These are phyloP conservation scores for Phytophthora niederhauseri DNA, from an alignment of 352 stramenopile genomes.

Conservation along the genomic window DNA sequence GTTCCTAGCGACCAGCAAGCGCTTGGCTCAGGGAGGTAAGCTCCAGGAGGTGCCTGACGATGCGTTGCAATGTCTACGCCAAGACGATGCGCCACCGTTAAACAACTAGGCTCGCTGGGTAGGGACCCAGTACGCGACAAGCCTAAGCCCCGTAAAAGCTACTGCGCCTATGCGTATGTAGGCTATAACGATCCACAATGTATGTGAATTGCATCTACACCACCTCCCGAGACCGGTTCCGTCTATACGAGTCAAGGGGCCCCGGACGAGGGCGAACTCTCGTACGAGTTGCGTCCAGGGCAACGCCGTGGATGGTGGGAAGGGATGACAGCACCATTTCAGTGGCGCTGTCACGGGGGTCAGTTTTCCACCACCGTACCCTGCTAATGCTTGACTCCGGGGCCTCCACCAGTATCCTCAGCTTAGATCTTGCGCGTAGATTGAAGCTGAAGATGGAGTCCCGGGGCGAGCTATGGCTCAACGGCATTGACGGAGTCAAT, in stretches of 20 bases:
- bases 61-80: neutral
- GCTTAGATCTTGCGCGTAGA: conserved; percentile 33
- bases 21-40: neutral
- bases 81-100: neutral
- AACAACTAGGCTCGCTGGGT: conserved; percentile 26
- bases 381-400: conserved; percentile 31
- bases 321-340: conserved; percentile 1
- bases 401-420: conserved; percentile 33
- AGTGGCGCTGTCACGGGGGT: conserved; percentile 11
- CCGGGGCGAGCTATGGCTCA: conserved; percentile 10
- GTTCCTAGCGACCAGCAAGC: neutral
- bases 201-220: conserved; percentile 14
- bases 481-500: conserved; percentile 4
- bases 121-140: conserved; percentile 26
- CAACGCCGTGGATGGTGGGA: conserved; percentile 9
- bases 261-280: conserved; percentile 2
- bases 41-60: neutral
- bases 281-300: neutral
- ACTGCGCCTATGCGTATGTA: conserved; percentile 14
- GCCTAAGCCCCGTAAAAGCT: conserved; percentile 8
- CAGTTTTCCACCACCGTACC: conserved; percentile 19
- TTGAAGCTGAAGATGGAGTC: conserved; percentile 22
- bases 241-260: conserved; percentile 2
- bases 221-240: neutral
- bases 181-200: conserved; percentile 16